Percentiles rank a stretch among this genome's conserved stretches.
phyloP scores from a whole-genome alignment of 2,329 filamentous ascomycete species.

The Claviceps capensis region DNA sequence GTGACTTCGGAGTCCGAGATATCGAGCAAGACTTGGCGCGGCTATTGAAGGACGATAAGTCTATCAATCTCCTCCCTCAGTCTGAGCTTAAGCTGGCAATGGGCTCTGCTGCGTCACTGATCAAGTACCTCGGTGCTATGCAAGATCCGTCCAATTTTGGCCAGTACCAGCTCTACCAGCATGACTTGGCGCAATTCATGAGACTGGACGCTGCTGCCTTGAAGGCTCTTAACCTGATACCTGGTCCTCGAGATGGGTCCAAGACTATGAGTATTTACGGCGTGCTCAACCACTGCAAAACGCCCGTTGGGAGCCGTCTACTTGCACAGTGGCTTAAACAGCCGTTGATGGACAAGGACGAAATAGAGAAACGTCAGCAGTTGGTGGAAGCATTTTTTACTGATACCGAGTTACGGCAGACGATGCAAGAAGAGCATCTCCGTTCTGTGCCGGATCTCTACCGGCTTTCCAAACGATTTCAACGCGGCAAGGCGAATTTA shows the following conservation, averaged over 20 bases:
- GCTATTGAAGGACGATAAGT: conserved; percentile 73
- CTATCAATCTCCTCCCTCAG: conserved; percentile 65
- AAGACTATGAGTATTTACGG: conserved; percentile 97
- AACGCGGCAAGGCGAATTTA: conserved; percentile 76
- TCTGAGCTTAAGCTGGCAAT: conserved; percentile 92
- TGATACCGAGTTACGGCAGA: conserved; percentile 86
- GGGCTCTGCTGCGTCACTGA: conserved; percentile 83
- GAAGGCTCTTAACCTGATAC: conserved; percentile 93
- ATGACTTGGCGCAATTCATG: conserved; percentile 95
- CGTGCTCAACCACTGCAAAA: conserved; percentile 94
- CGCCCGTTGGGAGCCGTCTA: conserved; percentile 77
- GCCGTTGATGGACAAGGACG: conserved; percentile 77
- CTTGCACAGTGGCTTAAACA: conserved; percentile 97
- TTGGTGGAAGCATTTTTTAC: conserved; percentile 89
- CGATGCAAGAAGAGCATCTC: conserved; percentile 91
- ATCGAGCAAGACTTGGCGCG: conserved; percentile 91
- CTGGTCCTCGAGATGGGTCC: conserved; percentile 82
- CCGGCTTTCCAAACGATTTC: conserved; percentile 85
- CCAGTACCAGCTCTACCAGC: conserved; percentile 93
- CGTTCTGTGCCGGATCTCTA: conserved; percentile 90
- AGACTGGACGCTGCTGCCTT: conserved; percentile 91
- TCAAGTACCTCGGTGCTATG: conserved; percentile 85
- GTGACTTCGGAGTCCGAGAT: conserved; percentile 77
- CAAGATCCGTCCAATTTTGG: conserved; percentile 92
- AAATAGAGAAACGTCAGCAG: conserved; percentile 85